Evolutionary conservation across 805 yeast species (phyloP), one percentile per base, ranked within the genome.

Genomic region (Ogataea naganishii): DNA sequence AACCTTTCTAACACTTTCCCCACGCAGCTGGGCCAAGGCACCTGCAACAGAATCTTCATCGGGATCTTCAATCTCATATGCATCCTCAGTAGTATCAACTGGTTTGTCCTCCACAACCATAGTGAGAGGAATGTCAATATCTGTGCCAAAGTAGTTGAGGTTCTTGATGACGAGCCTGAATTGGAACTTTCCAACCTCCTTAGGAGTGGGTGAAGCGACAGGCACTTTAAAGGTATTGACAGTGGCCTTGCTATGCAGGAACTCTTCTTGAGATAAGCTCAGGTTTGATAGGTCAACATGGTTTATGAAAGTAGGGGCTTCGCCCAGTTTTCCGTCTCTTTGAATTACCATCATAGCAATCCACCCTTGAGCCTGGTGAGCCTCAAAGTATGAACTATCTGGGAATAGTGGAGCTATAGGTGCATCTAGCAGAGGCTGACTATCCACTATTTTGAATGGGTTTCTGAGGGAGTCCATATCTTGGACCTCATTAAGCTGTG

Each of bases 351-450:
- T 56, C 30, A 78, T 67, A 19, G 80, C 88, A 26, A 72, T 62
- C 88, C 95, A 89, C 18, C 63, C 62, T 22, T 43, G 47, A 24
- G 44, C 38, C 20, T 37, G 34, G n/a, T n/a, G n/a, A n/a, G n/a
- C n/a, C 18, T 40, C 42, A 37, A 63, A 53, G 27, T 61, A 56
- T n/a, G 62, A 39, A 1, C 31, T 16, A 12, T 59, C 62, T 15
- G 98, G 96, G 65, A 77, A 84, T 49, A 63, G 73, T 27, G 95
- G 94, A 1, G 94, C 74, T 37, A 63, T 66, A 3, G 83, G 66
- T n/a, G 51, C 46, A 24, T 86, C 83, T 32, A 86, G 56, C 23
- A 43, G 35, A n/a, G 95, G 92, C 43, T 80, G 83, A n/a, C 64
- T 62, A 21, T 64, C 67, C 39, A 80, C 77, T 19, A 75, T 58